Conservation (phyloP, 169 alveolate genomes). For the Neospora caninum region DNA sequence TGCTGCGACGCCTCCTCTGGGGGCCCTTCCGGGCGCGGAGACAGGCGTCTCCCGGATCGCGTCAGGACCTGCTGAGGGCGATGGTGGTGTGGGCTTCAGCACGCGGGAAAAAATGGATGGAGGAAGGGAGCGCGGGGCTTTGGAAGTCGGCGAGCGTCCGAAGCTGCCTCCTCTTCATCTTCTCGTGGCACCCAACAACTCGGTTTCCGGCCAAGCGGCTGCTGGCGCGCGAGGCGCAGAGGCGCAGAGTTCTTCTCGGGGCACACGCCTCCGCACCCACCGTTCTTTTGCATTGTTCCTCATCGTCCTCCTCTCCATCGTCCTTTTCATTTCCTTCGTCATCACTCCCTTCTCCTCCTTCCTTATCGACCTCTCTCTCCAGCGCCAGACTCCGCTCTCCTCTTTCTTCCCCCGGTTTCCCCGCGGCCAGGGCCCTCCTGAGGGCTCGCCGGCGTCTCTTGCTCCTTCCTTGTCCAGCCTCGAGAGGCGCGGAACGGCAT, state of each 20-base stretch:
- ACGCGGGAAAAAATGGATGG: not conserved
- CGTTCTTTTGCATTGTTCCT: conserved; percentile 1
- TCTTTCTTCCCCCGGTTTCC: not conserved
- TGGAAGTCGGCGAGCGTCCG: no score
- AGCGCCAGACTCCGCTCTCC: not conserved
- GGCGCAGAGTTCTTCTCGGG: not conserved
- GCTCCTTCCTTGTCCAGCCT: not conserved
- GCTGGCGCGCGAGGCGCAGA: no score
- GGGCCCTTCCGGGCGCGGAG: not conserved
- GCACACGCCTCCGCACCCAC: not conserved
- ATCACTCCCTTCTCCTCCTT: conserved; percentile 9
- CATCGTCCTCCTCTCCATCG: conserved; percentile 7
- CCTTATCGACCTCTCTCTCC: conserved; percentile 19
- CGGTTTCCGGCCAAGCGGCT: no score
- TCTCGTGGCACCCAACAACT: no score
- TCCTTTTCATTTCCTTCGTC: conserved; percentile 15
- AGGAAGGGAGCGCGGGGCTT: not conserved
- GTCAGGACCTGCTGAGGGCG: not conserved
- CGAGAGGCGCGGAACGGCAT: not conserved
- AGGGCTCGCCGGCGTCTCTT: not conserved
- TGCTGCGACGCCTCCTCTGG: not conserved
- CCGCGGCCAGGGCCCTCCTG: not conserved
- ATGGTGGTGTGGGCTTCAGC: not conserved
- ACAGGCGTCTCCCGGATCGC: not conserved
- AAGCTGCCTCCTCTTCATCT: no score